phyloP scores from a whole-genome alignment of 1,284 basidiomycete genomes.

The Polyporus tsugae region DNA sequence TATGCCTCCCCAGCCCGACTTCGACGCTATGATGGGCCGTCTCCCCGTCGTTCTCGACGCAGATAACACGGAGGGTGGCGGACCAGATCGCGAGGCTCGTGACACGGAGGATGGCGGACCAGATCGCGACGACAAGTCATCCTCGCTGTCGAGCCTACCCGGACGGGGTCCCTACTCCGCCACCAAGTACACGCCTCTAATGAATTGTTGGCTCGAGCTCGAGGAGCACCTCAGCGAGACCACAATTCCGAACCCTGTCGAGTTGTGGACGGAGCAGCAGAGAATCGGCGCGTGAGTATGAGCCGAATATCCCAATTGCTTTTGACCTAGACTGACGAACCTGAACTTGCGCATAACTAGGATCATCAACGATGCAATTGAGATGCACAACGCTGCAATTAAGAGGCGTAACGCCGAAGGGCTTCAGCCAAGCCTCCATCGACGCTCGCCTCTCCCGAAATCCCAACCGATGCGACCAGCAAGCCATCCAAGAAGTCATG shows the following conservation, averaged over 20 bases:
- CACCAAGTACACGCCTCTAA: background rate
- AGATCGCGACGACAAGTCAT: background rate
- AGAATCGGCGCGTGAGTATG: too few species aligned
- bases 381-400: too few species aligned
- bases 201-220: background rate
- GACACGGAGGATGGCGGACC: background rate
- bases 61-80: background rate
- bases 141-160: background rate
- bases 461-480: background rate
- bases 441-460: background rate
- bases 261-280: too few species aligned
- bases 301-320: too few species aligned
- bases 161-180: background rate
- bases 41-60: too few species aligned
- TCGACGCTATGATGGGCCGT: too few species aligned
- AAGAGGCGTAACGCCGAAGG: background rate
- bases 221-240: background rate
- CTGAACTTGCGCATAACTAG: too few species aligned
- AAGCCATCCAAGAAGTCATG: background rate
- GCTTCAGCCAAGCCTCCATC: background rate
- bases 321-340: too few species aligned
- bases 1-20: too few species aligned
- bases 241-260: background rate
- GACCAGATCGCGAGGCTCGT: background rate
- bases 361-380: too few species aligned